phyloP scores from a whole-genome alignment of 2,329 filamentous ascomycete species.

The Coniochaeta hoffmannii region DNA sequence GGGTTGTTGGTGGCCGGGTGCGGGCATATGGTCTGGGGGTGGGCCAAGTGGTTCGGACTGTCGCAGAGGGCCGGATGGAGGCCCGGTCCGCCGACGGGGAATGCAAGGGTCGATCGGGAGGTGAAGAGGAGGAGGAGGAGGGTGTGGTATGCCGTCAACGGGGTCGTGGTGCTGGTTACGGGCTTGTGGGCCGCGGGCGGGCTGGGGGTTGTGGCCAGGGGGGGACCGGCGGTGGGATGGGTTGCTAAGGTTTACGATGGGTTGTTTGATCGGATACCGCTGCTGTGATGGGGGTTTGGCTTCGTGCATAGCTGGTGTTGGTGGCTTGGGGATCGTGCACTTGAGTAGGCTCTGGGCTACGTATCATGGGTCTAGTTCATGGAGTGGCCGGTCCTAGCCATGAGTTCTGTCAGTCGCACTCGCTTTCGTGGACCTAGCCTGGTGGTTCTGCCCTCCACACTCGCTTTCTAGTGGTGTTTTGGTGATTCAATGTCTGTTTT shows the following conservation, averaged over 20 bases:
- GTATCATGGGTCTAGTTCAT: too few species aligned
- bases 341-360: too few species aligned
- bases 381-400: too few species aligned
- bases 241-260: conserved; percentile 73
- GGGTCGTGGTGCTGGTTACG: conserved; percentile 46
- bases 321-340: too few species aligned
- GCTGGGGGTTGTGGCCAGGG: conserved; percentile 68
- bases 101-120: conserved; percentile 37
- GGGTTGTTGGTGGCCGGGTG: conserved; percentile 60
- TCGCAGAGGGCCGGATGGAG: conserved; percentile 49
- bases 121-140: conserved; percentile 37
- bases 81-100: conserved; percentile 30
- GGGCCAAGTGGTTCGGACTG: conserved; percentile 70
- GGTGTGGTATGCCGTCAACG: conserved; percentile 68
- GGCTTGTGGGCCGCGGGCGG: conserved; percentile 76
- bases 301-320: too few species aligned
- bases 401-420: too few species aligned
- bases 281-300: conserved; percentile 7
- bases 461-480: too few species aligned
- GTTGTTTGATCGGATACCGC: conserved; percentile 40
- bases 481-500: too few species aligned
- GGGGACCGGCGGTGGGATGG: conserved; percentile 67
- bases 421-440: too few species aligned
- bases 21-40: conserved; percentile 78
- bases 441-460: too few species aligned